Conservation (phyloP, 2,329 filamentous ascomycete genomes). For the Tolypocladium tropicale region DNA sequence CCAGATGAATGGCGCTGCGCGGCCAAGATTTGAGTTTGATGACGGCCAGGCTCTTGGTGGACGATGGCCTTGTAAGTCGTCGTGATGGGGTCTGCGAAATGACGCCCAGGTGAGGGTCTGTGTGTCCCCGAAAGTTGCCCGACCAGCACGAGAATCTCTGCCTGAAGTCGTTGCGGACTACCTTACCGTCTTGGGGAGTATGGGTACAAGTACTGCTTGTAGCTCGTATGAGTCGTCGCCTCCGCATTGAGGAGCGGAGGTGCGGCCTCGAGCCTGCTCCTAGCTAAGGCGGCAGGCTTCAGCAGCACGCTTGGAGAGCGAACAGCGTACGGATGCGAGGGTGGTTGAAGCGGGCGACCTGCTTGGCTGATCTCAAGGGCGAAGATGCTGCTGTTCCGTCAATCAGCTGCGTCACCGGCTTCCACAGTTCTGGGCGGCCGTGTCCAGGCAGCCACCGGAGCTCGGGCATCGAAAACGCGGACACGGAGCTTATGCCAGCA, state of each 20-base stretch:
- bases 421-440: neutral
- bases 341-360: no score
- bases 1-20: neutral
- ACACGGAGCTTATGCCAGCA: neutral
- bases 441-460: neutral
- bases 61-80: neutral
- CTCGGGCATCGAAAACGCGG: neutral
- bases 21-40: neutral
- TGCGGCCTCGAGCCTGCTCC: neutral
- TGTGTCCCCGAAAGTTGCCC: neutral
- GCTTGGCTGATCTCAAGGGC: neutral
- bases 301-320: neutral
- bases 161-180: no score
- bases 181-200: no score
- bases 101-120: neutral
- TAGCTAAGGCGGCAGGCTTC: neutral
- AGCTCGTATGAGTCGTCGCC: no score
- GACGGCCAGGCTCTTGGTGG: neutral
- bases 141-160: no score
- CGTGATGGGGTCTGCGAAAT: neutral
- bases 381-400: no score
- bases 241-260: neutral
- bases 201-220: no score
- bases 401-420: neutral
- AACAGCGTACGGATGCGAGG: no score